Evolutionary conservation across 805 yeast species (phyloP).

Genomic region (Suhomyces prunicola): DNA sequence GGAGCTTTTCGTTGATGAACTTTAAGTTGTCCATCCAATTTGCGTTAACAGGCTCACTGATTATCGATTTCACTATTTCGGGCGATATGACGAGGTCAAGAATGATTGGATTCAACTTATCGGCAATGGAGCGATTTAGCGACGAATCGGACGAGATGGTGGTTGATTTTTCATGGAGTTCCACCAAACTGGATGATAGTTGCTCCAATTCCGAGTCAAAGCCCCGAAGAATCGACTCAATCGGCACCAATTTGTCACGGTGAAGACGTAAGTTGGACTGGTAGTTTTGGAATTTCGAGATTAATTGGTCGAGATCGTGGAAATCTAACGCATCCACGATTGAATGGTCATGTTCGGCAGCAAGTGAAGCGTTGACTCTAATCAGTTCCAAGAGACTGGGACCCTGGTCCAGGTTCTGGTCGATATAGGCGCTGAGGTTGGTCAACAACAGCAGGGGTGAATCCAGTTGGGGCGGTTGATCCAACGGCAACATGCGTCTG

Average conservation of each 20-base stretch:
- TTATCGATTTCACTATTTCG: slow-evolving; percentile 54
- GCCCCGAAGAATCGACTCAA: slow-evolving; percentile 48
- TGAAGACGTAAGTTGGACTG: slow-evolving; percentile 22
- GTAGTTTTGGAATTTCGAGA: slow-evolving; percentile 7
- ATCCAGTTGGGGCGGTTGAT: background rate
- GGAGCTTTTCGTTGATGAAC: slow-evolving; percentile 55
- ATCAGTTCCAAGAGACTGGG: slow-evolving; percentile 3
- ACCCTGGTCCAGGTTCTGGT: background rate
- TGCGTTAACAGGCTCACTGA: slow-evolving; percentile 53
- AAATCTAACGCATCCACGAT: background rate
- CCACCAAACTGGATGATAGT: slow-evolving; percentile 29
- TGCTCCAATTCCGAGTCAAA: slow-evolving; percentile 53
- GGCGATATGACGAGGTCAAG: slow-evolving; percentile 78
- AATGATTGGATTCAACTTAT: slow-evolving; percentile 67
- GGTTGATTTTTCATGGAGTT: slow-evolving; percentile 34
- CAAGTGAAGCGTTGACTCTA: background rate
- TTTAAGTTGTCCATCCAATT: slow-evolving; percentile 67
- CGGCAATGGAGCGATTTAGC: slow-evolving; percentile 26
- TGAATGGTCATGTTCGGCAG: background rate
- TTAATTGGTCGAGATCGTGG: slow-evolving; percentile 3
- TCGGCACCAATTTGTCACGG: slow-evolving; percentile 43
- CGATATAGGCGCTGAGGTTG: slow-evolving; percentile 7
- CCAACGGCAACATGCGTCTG: slow-evolving; percentile 10
- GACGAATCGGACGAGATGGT: slow-evolving; percentile 27
- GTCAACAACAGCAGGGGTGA: slow-evolving; percentile 4